Evolutionary conservation across 345 rosid species (phyloP).

Genomic region (Leavenworthia alabamica): DNA sequence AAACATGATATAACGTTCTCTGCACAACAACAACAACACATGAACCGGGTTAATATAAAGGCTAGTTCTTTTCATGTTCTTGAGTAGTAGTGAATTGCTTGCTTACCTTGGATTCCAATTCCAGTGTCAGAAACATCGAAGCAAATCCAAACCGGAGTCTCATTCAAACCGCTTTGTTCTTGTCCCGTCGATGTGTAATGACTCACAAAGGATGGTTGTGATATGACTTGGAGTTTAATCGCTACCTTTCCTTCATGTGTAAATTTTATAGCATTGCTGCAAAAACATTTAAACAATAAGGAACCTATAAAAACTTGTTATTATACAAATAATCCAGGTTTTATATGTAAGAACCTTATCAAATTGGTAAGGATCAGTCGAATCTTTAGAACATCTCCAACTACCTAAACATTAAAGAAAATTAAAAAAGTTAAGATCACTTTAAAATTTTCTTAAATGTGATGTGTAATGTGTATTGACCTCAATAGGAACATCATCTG

Average conservation of each 20-base stretch:
- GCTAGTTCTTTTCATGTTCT: no score
- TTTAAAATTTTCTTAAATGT: not conserved
- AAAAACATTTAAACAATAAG: not conserved
- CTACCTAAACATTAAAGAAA: slow-evolving; percentile 46
- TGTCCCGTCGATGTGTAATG: slow-evolving; percentile 37
- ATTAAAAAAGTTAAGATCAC: not conserved
- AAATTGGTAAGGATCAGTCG: slow-evolving; percentile 93
- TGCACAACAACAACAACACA: slow-evolving; percentile 29
- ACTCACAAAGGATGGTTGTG: slow-evolving; percentile 51
- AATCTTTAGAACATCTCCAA: slow-evolving; percentile 93
- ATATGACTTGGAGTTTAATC: slow-evolving; percentile 60
- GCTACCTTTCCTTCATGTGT: slow-evolving; percentile 93
- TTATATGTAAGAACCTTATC: slow-evolving; percentile 57
- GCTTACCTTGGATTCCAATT: slow-evolving; percentile 89
- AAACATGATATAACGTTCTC: slow-evolving; percentile 82
- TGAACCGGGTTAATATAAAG: not conserved
- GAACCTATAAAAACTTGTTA: not conserved
- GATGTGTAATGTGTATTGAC: slow-evolving; percentile 30
- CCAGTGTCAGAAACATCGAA: slow-evolving; percentile 93
- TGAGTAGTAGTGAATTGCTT: not conserved
- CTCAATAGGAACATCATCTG: slow-evolving; percentile 89
- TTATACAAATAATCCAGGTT: not conserved
- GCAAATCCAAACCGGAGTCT: slow-evolving; percentile 70
- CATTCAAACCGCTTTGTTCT: slow-evolving; percentile 33
- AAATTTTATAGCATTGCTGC: slow-evolving; percentile 92